Percentiles rank a stretch among this genome's conserved stretches.
Conservation (phyloP, 108 stramenopile species). For the Nannochloropsis gaditana region DNA sequence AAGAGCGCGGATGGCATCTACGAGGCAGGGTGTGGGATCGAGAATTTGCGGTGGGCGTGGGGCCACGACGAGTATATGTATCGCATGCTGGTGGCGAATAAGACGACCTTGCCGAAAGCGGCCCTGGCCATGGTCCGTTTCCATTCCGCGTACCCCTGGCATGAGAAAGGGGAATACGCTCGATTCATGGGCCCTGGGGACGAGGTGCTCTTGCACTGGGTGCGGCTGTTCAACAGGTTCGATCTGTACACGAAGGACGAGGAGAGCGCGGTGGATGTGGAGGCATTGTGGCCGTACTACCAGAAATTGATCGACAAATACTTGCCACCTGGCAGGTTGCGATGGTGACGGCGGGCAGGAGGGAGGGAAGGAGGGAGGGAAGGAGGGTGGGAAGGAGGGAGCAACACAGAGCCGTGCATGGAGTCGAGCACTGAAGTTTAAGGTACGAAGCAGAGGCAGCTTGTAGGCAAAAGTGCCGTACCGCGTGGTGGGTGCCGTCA, state of each 20-base stretch:
- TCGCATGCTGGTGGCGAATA: constrained; percentile 69
- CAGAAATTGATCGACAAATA: constrained; percentile 63
- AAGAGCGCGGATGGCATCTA: constrained; percentile 63
- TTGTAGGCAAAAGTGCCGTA: no score
- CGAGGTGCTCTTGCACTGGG: constrained; percentile 60
- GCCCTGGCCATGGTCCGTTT: constrained; percentile 71
- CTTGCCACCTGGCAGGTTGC: constrained; percentile 37
- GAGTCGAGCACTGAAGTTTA: neutral
- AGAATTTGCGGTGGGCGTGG: constrained; percentile 63
- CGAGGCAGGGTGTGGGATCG: constrained; percentile 62
- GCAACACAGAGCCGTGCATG: neutral
- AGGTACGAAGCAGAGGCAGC: no score
- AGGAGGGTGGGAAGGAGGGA: neutral
- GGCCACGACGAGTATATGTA: constrained; percentile 79
- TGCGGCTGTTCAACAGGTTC: constrained; percentile 65
- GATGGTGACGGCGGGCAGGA: neutral
- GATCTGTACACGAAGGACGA: constrained; percentile 72
- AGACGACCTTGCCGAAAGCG: constrained; percentile 58
- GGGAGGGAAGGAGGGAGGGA: neutral
- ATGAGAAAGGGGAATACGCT: constrained; percentile 63
- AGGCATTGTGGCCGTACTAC: constrained; percentile 67
- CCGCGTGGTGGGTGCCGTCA: no score
- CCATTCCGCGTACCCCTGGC: constrained; percentile 68
- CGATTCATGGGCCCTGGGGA: constrained; percentile 63
- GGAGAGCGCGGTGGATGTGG: constrained; percentile 57